Conservation (phyloP, 331 rosid species). For the Phaseolus coccineus region DNA sequence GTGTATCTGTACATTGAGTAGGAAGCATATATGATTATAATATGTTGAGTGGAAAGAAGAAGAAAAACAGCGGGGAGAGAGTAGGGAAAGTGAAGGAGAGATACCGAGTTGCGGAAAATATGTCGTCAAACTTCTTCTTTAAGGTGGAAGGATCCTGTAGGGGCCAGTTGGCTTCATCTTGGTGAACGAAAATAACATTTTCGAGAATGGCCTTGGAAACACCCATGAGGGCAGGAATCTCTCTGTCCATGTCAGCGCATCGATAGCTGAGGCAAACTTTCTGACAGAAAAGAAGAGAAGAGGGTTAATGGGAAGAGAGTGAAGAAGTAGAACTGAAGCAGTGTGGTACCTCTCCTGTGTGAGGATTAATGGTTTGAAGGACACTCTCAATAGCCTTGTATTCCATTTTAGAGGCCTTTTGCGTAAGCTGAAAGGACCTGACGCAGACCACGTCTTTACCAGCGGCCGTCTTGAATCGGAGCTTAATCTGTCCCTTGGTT, state of each 20-base stretch:
- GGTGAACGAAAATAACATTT: conserved; percentile 93
- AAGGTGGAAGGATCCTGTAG: conserved; percentile 94
- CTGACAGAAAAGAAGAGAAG: conserved; percentile 47
- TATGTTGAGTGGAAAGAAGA: neutral
- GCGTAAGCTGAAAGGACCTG: conserved; percentile 95
- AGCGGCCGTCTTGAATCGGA: conserved; percentile 88
- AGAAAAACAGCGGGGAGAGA: neutral
- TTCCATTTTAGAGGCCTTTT: conserved; percentile 95
- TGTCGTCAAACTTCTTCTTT: conserved; percentile 94
- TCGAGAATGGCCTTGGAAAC: conserved; percentile 95
- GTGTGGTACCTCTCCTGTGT: conserved; percentile 74
- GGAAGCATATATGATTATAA: neutral
- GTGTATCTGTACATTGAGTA: conserved; percentile 69
- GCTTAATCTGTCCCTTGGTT: conserved; percentile 96
- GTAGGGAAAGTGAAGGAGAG: neutral
- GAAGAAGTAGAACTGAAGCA: neutral
- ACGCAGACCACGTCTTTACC: conserved; percentile 89
- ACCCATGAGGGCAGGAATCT: conserved; percentile 95
- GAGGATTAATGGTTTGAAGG: conserved; percentile 95
- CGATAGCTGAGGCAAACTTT: conserved; percentile 96
- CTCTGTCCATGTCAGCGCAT: conserved; percentile 95
- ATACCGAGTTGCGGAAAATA: conserved; percentile 96
- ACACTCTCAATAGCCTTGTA: conserved; percentile 96
- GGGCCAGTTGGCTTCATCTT: conserved; percentile 99
- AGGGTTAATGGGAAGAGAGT: neutral